Evolutionary conservation across 2,329 filamentous ascomycete genomes (phyloP).

Genomic region (Trichophyton mentagrophytes): DNA sequence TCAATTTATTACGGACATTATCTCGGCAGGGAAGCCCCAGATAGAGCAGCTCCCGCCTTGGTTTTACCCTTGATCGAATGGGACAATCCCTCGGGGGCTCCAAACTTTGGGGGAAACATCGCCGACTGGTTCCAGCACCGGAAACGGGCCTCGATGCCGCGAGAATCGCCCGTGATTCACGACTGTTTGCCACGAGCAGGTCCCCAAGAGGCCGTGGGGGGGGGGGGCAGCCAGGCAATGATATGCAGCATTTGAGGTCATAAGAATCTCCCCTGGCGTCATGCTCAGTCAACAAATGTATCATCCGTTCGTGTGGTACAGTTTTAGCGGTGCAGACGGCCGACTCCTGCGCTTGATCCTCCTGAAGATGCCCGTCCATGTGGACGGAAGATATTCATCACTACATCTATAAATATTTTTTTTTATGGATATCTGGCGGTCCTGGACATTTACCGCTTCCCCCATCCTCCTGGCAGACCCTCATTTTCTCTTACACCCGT

Average conservation of each 20-base stretch:
- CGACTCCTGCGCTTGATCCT: too few relatives aligned
- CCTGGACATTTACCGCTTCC: background rate
- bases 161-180: background rate
- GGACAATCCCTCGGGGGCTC: background rate
- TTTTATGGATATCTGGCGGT: background rate
- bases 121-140: background rate
- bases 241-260: background rate
- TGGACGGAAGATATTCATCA: too few relatives aligned
- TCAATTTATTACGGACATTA: background rate
- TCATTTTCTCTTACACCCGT: background rate
- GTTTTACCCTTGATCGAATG: background rate
- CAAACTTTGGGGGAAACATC: background rate
- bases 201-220: too few relatives aligned
- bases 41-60: background rate
- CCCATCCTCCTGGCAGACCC: background rate
- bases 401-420: too few relatives aligned
- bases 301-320: too few relatives aligned
- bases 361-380: too few relatives aligned
- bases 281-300: too few relatives aligned
- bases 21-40: background rate
- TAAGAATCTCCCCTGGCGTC: background rate
- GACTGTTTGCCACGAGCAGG: background rate
- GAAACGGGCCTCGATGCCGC: slow-evolving; percentile 1
- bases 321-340: too few relatives aligned
- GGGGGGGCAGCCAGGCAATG: background rate